A percentile compares a stretch with the other conserved stretches of the same genome.
phyloP scores from a whole-genome alignment of 306 rosid genomes.

The Cucurbita argyrosperma region DNA sequence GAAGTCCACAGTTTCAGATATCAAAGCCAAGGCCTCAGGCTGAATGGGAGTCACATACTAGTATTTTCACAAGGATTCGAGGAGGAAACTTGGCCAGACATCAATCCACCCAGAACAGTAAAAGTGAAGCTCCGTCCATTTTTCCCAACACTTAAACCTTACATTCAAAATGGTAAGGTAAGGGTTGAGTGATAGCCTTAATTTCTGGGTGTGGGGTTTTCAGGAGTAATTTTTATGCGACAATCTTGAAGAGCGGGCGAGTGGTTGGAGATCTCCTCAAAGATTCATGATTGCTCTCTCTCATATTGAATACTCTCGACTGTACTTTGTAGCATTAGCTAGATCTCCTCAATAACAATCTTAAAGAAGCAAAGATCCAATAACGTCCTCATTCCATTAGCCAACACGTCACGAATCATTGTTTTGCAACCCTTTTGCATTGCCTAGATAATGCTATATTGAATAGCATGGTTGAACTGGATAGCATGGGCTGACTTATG shows the following conservation, averaged over 20 bases:
- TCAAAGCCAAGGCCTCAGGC: not conserved
- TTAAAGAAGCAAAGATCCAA: not conserved
- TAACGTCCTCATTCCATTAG: not conserved
- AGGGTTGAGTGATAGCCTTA: not conserved
- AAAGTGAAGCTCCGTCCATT: not conserved
- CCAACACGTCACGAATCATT: not conserved
- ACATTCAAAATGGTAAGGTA: not conserved
- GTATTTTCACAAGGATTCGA: not conserved
- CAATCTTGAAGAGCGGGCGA: not conserved
- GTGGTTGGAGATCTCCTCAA: not conserved
- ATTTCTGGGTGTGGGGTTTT: not conserved
- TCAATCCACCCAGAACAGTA: not conserved
- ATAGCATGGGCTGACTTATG: not conserved
- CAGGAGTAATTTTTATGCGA: not conserved
- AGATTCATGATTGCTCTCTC: not conserved
- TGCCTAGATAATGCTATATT: not conserved
- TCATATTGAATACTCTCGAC: too few species aligned
- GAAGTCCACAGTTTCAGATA: not conserved
- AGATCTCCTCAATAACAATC: too few species aligned
- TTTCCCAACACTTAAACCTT: not conserved
- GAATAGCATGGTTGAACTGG: not conserved
- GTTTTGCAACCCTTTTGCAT: not conserved
- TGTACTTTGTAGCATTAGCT: not conserved
- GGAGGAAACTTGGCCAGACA: not conserved
- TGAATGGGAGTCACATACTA: not conserved